Evolutionary conservation across 331 rosid genomes (phyloP).

Genomic region (Pyrus hybrid): DNA sequence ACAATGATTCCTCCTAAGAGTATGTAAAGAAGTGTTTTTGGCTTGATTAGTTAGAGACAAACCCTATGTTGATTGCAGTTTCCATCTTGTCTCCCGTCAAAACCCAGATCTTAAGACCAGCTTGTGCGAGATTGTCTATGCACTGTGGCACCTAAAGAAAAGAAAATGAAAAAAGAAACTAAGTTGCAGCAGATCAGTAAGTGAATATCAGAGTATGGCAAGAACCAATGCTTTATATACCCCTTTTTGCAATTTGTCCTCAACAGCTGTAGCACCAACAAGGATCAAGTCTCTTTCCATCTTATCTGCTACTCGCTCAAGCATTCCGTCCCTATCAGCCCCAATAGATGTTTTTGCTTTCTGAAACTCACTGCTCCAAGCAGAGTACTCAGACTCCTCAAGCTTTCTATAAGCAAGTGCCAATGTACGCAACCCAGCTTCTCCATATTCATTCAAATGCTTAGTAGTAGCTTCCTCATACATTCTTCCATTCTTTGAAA

Average conservation of each 20-base stretch:
- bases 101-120: conserved; percentile 98
- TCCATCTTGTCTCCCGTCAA: conserved; percentile 99
- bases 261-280: conserved; percentile 97
- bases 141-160: conserved; percentile 82
- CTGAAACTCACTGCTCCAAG: conserved; percentile 90
- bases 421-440: conserved; percentile 90
- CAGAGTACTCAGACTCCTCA: conserved; percentile 60
- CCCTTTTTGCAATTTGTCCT: conserved; percentile 95
- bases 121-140: conserved; percentile 98
- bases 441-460: conserved; percentile 94
- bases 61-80: conserved; percentile 99
- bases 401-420: conserved; percentile 82
- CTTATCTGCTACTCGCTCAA: conserved; percentile 64
- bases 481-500: conserved; percentile 74
- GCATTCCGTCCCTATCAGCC: conserved; percentile 67
- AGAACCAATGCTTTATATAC: conserved; percentile 27
- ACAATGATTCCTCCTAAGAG: not conserved
- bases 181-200: conserved; percentile 13
- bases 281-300: conserved; percentile 86
- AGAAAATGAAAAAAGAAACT: conserved; percentile 1
- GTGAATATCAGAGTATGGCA: not conserved
- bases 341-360: conserved; percentile 80
- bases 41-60: conserved; percentile 23
- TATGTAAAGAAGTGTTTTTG: not conserved
- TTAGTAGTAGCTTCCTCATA: conserved; percentile 66